Base-by-base conservation (phyloP, 768 basidiomycete species). In the Lentinula sp. region DNA sequence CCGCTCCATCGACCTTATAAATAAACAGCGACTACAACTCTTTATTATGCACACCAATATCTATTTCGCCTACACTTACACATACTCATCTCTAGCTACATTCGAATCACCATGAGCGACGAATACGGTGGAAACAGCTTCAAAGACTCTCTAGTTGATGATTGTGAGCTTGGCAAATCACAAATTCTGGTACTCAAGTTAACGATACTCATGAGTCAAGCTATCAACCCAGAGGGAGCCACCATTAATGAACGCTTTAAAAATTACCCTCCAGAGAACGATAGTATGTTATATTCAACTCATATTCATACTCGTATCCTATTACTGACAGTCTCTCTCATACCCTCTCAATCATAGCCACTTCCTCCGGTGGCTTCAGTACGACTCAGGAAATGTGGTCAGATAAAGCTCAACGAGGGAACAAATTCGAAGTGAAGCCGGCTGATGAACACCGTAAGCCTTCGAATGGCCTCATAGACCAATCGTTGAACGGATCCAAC, bases 321-420 rank as follows among this genome's bases (percentile, higher is more conserved):
- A 28, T 28, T 28, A 28, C 28, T 28, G 28, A 28, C 28, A 28
- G 28, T 28, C 28, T 28, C 28, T 0, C 0, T 3, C 28, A 28
- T 28, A 28, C 28, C 28, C 28, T 28, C 3, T 28, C 28, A 28
- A 28, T 28, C 28, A 28, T 39, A 70, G 69, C 67, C 16, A 69
- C 68, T 11, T 64, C 70, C 3, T 68, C 66, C 40, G 70, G 69
- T 1, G 70, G 70, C 6, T 71, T 69, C 48, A 65, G 68, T 42
- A 64, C 66, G 4, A 23, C 67, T 13, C 37, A 54, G 35, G 67
- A 68, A 43, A 64, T 71, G 7, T 70, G 70, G 70, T 68, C 69
- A 4, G 61, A 67, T 40, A 67, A 63, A 34, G 65, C 67, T 11
- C 70, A 70, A 59, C 67, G 70, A 34, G 69, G 70, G 16, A 63